Evolutionary conservation across 208 protist genomes (phyloP).

Genomic region (Leishmania major): DNA sequence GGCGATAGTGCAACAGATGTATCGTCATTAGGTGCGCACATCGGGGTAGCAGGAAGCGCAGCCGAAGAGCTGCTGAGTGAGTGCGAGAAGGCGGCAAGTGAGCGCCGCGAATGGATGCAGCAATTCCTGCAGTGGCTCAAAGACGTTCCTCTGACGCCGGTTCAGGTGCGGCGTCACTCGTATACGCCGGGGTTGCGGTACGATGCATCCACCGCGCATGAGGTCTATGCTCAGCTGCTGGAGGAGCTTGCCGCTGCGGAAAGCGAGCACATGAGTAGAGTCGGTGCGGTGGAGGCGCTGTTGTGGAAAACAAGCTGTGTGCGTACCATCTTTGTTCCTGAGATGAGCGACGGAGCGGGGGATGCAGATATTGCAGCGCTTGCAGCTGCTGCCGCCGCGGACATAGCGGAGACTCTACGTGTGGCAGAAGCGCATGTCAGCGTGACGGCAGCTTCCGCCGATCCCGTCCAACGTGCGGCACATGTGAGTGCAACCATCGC

Average conservation of each 20-base stretch:
- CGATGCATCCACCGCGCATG: neutral
- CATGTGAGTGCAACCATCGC: neutral
- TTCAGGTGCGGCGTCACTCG: too few relatives aligned
- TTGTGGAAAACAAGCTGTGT: neutral
- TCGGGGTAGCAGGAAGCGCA: neutral
- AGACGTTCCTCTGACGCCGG: neutral
- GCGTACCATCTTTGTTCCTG: neutral
- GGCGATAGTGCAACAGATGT: neutral
- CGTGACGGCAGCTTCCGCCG: neutral
- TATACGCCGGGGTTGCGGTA: neutral
- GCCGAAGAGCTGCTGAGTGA: neutral
- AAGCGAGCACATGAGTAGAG: neutral
- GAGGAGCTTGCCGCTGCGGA: neutral
- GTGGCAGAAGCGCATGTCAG: neutral
- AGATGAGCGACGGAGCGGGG: neutral
- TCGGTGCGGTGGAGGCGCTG: neutral
- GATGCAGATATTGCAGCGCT: neutral
- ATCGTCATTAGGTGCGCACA: neutral
- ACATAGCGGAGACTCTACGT: constrained; percentile 2
- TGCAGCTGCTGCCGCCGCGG: neutral
- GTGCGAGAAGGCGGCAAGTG: neutral
- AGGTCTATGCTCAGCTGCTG: neutral
- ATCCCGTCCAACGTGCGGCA: neutral
- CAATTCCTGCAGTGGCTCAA: neutral
- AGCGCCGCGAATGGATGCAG: neutral